Evolutionary conservation across 345 rosid species (phyloP).

Genomic region (Eucalyptus virginea): DNA sequence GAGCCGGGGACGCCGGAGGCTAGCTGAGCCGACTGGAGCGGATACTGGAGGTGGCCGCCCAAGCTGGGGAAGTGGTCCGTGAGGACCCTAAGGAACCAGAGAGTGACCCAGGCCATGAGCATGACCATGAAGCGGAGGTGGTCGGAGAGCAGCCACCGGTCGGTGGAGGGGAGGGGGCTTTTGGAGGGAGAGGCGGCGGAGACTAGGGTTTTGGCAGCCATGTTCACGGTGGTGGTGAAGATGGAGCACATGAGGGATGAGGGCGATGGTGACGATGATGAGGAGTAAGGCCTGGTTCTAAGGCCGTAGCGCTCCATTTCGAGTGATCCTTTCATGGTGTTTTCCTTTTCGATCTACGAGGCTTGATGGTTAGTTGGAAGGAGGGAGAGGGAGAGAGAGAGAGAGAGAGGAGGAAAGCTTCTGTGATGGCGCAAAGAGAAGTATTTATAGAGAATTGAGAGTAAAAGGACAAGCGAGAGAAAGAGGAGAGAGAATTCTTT

Average conservation of each 20-base stretch:
- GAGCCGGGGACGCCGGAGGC: not conserved
- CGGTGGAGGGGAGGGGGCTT: not conserved
- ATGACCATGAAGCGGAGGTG: constrained; percentile 63
- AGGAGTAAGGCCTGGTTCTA: not conserved
- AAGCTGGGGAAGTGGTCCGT: constrained; percentile 40
- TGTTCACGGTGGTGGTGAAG: constrained; percentile 57
- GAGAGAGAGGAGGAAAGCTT: not conserved
- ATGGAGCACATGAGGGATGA: constrained; percentile 36
- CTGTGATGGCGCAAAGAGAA: not conserved
- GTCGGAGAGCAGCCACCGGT: constrained; percentile 48
- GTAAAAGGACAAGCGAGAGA: not conserved
- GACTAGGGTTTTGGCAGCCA: constrained; percentile 46
- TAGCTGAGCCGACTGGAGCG: not conserved
- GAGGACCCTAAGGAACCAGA: constrained; percentile 52
- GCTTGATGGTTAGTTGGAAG: not conserved
- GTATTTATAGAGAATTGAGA: not conserved
- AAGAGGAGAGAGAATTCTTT: not conserved
- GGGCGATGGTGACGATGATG: not conserved
- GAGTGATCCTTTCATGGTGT: not conserved
- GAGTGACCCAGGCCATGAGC: constrained; percentile 52
- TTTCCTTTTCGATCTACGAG: not conserved
- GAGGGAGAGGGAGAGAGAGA: not conserved
- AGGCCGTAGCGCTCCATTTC: not conserved
- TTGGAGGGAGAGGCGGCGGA: constrained; percentile 40
- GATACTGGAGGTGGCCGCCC: not conserved